These are phyloP conservation scores for Glomus cerebriforme DNA, from an alignment of 192 early-diverging fungal genomes.

Conservation along the genomic window DNA sequence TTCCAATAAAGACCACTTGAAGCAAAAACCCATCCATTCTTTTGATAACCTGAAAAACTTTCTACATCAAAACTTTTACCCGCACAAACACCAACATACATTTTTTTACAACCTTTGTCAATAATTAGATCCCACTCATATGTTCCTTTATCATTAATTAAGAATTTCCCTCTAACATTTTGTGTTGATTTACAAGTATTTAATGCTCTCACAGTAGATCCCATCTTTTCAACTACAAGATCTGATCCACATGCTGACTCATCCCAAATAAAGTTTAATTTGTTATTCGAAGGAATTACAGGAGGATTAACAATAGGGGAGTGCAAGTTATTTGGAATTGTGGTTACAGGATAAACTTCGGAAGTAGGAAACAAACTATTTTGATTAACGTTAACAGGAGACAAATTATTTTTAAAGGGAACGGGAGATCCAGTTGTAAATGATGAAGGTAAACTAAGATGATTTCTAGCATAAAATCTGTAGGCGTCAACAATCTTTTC, in stretches of 20 bases:
- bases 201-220: neutral
- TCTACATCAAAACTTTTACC: neutral
- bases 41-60: neutral
- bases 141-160: neutral
- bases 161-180: neutral
- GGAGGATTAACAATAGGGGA: neutral
- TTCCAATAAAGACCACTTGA: neutral
- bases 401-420: neutral
- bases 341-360: neutral
- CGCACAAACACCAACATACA: constrained; percentile 10
- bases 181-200: neutral
- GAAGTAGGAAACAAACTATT: neutral
- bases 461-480: neutral
- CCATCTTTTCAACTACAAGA: neutral
- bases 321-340: neutral
- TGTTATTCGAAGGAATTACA: neutral
- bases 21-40: neutral
- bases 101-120: neutral
- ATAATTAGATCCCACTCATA: constrained; percentile 28
- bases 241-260: neutral
- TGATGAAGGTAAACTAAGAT: neutral
- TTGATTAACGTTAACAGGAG: neutral
- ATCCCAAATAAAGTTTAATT: neutral
- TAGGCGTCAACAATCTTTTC: neutral
- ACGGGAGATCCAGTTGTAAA: neutral